Percentiles rank a stretch among this genome's conserved stretches.
phyloP scores from a whole-genome alignment of 257 asterid genomes.

The Datura wrightii region DNA sequence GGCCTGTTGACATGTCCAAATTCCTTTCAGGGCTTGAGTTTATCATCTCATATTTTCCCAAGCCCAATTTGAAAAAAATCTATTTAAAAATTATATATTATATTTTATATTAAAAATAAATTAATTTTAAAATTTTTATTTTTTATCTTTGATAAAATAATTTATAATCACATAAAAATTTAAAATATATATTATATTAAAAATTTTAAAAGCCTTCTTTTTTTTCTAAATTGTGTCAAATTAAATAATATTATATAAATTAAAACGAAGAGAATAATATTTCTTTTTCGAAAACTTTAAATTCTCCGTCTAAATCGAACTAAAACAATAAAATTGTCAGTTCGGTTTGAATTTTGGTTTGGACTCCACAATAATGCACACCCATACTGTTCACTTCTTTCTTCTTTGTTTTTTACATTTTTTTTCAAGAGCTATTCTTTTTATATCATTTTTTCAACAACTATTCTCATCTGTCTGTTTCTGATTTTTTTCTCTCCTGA shows the following conservation, averaged over 20 bases:
- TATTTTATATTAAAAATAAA: no score
- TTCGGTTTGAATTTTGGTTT: background rate
- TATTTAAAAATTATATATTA: no score
- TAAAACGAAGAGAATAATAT: no score
- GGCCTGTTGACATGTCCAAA: slow-evolving; percentile 25
- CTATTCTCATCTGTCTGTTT: background rate
- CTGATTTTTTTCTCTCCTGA: background rate
- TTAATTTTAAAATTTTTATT: no score
- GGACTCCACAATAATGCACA: background rate
- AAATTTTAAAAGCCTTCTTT: no score
- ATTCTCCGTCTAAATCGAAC: background rate
- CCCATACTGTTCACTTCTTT: background rate
- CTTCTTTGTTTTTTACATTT: background rate
- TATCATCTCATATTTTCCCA: background rate
- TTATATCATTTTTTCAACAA: background rate
- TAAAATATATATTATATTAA: no score
- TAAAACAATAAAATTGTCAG: background rate
- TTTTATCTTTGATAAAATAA: no score
- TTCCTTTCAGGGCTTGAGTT: background rate
- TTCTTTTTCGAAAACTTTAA: background rate
- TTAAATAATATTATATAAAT: no score
- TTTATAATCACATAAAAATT: no score
- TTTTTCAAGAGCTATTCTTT: background rate
- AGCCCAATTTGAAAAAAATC: background rate
- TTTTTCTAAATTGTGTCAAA: no score